Percentiles rank a stretch among this genome's conserved stretches.
phyloP scores from a whole-genome alignment of 768 basidiomycete species.

The Tylopilus plumbeoviolaceoides region DNA sequence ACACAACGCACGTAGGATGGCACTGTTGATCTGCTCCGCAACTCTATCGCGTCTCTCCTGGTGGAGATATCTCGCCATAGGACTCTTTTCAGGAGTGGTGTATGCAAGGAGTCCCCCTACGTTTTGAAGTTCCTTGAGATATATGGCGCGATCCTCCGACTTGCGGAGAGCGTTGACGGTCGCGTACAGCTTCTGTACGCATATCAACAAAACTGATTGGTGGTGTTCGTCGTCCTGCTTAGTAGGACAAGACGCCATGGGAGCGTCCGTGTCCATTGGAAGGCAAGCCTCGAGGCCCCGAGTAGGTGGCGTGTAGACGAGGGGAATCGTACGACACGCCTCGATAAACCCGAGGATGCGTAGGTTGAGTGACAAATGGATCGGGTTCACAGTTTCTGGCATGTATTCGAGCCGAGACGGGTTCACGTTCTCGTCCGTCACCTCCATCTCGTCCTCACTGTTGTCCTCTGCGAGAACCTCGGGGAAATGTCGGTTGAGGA shows the following conservation, averaged over 20 bases:
- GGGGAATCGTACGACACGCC: conserved; percentile 68
- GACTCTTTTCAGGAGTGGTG: conserved; percentile 70
- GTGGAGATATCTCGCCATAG: conserved; percentile 69
- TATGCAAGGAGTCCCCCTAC: conserved; percentile 84
- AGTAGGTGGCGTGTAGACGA: conserved; percentile 37
- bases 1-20: conserved; percentile 67
- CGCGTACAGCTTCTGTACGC: conserved; percentile 64
- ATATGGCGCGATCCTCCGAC: conserved; percentile 53
- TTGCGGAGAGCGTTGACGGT: conserved; percentile 54
- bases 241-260: conserved; percentile 5
- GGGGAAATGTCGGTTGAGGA: conserved; percentile 74
- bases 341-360: conserved; percentile 88
- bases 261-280: conserved; percentile 9
- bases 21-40: conserved; percentile 84
- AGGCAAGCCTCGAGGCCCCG: conserved; percentile 5
- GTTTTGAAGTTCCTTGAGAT: conserved; percentile 65
- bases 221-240: conserved; percentile 36
- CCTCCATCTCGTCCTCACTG: conserved; percentile 10
- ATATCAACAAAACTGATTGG: conserved; percentile 47
- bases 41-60: conserved; percentile 75
- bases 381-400: conserved; percentile 64
- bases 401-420: conserved; percentile 43
- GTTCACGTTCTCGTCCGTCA: conserved; percentile 24
- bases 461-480: conserved; percentile 47
- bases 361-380: conserved; percentile 77